These are phyloP conservation scores for Lepidium aucheri DNA, from an alignment of 345 rosid species.

Conservation along the genomic window DNA sequence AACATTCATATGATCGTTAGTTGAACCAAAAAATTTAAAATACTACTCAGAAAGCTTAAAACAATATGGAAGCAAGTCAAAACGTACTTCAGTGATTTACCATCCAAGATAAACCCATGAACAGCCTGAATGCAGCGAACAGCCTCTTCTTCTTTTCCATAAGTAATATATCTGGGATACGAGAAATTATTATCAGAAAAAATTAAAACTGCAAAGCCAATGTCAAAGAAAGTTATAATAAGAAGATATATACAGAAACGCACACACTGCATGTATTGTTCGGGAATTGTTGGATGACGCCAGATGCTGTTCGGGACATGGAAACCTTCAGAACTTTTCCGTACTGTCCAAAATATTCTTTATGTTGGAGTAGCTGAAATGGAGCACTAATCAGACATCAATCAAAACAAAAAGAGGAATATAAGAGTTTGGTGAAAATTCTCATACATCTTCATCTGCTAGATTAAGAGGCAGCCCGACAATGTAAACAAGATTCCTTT, in stretches of 20 bases:
- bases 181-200: neutral
- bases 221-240: neutral
- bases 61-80: neutral
- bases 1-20: neutral
- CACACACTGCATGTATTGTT: constrained; percentile 73
- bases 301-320: constrained; percentile 59
- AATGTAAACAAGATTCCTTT: constrained; percentile 63
- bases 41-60: neutral
- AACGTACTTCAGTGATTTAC: constrained; percentile 58
- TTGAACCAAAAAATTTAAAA: neutral
- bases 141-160: constrained; percentile 59
- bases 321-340: constrained; percentile 70
- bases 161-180: constrained; percentile 47
- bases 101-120: constrained; percentile 62
- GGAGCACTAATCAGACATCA: neutral
- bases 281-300: constrained; percentile 55
- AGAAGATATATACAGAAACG: constrained; percentile 18
- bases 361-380: constrained; percentile 50
- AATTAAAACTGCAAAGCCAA: neutral
- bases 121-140: constrained; percentile 65
- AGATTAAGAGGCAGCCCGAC: constrained; percentile 61
- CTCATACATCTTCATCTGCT: constrained; percentile 59
- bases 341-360: constrained; percentile 65
- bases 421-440: neutral
- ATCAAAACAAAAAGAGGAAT: neutral